A percentile compares a stretch with the other conserved stretches of the same genome.
Conservation (phyloP, 345 rosid genomes). For the Melastoma malabathricum region DNA sequence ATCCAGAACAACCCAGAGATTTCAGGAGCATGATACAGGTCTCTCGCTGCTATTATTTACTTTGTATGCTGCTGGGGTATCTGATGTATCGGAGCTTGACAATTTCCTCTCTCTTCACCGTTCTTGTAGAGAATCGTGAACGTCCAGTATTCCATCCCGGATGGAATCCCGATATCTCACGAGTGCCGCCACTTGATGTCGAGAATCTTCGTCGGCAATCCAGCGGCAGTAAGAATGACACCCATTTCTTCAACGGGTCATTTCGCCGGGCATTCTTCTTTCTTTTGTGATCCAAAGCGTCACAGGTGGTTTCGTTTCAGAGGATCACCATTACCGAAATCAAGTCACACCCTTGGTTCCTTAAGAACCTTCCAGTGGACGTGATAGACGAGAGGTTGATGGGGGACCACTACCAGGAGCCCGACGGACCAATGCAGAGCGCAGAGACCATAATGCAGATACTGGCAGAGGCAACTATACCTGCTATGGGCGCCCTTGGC, state of each 20-base stretch:
- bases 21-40: conserved; percentile 81
- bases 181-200: conserved; percentile 78
- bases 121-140: conserved; percentile 59
- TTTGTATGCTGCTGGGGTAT: background rate
- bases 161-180: conserved; percentile 49
- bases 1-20: conserved; percentile 86
- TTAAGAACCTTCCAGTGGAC: conserved; percentile 81
- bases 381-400: conserved; percentile 46
- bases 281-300: conserved; percentile 2
- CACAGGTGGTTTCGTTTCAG: conserved; percentile 18
- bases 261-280: background rate
- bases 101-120: background rate
- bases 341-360: conserved; percentile 68
- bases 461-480: conserved; percentile 82
- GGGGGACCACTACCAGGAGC: conserved; percentile 51
- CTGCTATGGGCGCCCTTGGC: conserved; percentile 38
- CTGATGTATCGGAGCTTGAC: background rate
- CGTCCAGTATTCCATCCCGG: conserved; percentile 83
- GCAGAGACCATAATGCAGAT: conserved; percentile 83
- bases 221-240: conserved; percentile 37
- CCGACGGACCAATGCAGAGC: conserved; percentile 69
- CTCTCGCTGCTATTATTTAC: conserved; percentile 1
- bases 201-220: conserved; percentile 75
- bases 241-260: background rate
- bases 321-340: conserved; percentile 83